Evolutionary conservation across 495 filamentous ascomycete genomes (phyloP), one percentile per base, ranked within the genome.

Genomic region (Penicillium arizonense): DNA sequence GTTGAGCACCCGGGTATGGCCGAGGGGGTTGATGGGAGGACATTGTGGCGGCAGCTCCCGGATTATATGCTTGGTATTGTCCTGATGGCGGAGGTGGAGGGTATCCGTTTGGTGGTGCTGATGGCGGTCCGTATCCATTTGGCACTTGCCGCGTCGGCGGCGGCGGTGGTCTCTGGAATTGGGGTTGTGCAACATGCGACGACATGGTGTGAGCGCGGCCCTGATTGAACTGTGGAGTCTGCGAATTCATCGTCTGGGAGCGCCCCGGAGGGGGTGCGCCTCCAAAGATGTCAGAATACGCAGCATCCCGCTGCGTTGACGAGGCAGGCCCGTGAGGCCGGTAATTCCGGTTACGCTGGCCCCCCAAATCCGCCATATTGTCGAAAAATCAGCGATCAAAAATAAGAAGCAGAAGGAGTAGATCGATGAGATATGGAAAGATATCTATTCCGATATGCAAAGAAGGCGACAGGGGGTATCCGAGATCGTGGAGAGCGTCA

Each of bases 261-360:
- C 90, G 85, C 46, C 94, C 93, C 40, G 89, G 89, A 34, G 88
- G 90, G 42, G 89, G 90, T 44, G 88, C 82, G 63, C 85, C 84
- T 56, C 94, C 94, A 63, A 99, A 99, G 60, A 99, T 99, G 73
- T 91, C 90, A 49, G 88, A 89, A 71, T 95, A 98, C 32, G 92
- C 94, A 62, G 89, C 91, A 81, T 98, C 93, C 73, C 94, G 85
- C 71, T 95, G 89, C 61, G 81, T 79, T 65, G 82, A 81, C 44
- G 87, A 83, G 32, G 87, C 72, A 65, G 85, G 80, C 55, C 84
- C 87, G 69, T 89, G 87, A 54, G 82, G 80, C 63, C 79, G 77
- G 73, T 86, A 83, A 59, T 83, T 78, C 73, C 87, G 77, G 76
- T 85, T 81, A 68, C 89, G 87, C 69, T 89, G 88, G 47, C 78